phyloP scores from a whole-genome alignment of 2,329 filamentous ascomycete species.

The Tolypocladium pustulatum region DNA sequence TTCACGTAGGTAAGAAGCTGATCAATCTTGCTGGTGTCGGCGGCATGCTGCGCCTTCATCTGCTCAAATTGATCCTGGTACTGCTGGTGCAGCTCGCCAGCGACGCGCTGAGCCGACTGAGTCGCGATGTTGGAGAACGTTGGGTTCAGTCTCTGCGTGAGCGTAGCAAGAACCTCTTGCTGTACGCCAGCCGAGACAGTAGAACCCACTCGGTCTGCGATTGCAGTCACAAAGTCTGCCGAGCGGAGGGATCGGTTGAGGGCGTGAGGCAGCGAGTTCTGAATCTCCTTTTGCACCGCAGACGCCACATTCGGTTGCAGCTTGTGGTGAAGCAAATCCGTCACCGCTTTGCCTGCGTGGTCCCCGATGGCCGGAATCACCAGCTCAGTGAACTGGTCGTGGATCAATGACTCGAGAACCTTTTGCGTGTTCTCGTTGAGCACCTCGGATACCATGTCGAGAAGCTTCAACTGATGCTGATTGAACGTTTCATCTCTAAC shows the following conservation, averaged over 20 bases:
- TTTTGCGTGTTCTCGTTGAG: conserved; percentile 56
- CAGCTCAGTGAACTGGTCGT: conserved; percentile 61
- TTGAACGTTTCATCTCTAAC: conserved; percentile 41
- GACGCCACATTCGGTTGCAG: conserved; percentile 57
- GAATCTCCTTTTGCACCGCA: conserved; percentile 62
- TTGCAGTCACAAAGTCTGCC: conserved; percentile 58
- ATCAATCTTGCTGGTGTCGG: conserved; percentile 56
- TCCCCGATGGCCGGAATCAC: conserved; percentile 67
- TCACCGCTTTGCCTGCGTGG: conserved; percentile 55
- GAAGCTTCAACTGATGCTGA: conserved; percentile 40
- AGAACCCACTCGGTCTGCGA: conserved; percentile 59
- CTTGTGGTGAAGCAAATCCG: conserved; percentile 59
- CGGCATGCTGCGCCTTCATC: conserved; percentile 37
- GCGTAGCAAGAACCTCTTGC: conserved; percentile 49
- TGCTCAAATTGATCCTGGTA: conserved; percentile 39
- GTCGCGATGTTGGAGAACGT: conserved; percentile 54
- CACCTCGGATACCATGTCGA: conserved; percentile 48
- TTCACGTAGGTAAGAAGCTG: conserved; percentile 59
- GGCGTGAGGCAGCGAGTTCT: conserved; percentile 58
- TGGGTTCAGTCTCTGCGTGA: conserved; percentile 56
- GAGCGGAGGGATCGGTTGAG: conserved; percentile 47
- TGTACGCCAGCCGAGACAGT: conserved; percentile 60
- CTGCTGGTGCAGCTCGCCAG: conserved; percentile 57
- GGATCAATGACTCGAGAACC: conserved; percentile 67
- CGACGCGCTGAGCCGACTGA: conserved; percentile 56